Conservation (phyloP, 2,329 filamentous ascomycete genomes). For the Colletotrichum liriopes region DNA sequence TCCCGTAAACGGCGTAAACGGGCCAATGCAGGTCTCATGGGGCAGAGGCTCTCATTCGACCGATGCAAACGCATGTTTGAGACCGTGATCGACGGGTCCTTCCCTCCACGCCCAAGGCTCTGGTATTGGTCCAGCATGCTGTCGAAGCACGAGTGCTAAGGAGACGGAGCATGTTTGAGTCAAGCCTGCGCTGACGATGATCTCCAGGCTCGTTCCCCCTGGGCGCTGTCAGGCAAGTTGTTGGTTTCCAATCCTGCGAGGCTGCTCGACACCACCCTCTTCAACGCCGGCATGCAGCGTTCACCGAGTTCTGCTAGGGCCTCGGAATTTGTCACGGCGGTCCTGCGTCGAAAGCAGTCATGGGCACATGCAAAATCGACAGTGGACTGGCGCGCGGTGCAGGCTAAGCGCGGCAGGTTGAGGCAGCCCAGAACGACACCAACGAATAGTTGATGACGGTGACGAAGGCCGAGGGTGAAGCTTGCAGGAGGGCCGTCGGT, state of each 20-base stretch:
- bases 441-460: constrained; percentile 11
- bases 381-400: constrained; percentile 10
- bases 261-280: constrained; percentile 1
- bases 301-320: constrained; percentile 7
- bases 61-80: constrained; percentile 39
- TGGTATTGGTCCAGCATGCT: constrained; percentile 28
- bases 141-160: constrained; percentile 20
- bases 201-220: neutral
- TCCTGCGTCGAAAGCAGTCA: neutral
- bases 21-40: constrained; percentile 41
- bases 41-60: constrained; percentile 33
- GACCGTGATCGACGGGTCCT: constrained; percentile 46
- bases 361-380: constrained; percentile 14
- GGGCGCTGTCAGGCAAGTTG: neutral
- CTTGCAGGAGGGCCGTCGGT: constrained; percentile 18
- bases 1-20: constrained; percentile 40
- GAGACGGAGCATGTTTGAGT: neutral
- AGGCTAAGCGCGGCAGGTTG: constrained; percentile 12
- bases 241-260: constrained; percentile 14
- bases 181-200: neutral
- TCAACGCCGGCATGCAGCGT: neutral
- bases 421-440: constrained; percentile 26
- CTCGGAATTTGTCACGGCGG: neutral
- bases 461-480: constrained; percentile 1
- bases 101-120: constrained; percentile 45